Evolutionary conservation across 768 basidiomycete species (phyloP).

Genomic region (Collybia sordida): DNA sequence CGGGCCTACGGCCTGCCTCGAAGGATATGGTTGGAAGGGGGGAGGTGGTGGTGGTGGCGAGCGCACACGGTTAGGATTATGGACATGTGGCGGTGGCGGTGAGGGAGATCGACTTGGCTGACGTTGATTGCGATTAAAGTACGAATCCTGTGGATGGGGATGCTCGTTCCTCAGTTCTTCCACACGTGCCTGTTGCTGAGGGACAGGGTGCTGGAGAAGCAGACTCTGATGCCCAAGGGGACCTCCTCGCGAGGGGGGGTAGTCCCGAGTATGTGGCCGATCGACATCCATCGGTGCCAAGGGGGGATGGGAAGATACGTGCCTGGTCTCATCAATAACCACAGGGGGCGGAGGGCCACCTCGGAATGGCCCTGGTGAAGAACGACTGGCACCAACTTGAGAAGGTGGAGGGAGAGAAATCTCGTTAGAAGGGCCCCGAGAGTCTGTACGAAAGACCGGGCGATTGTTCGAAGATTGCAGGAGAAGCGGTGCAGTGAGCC

Average conservation of each 20-base stretch:
- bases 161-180: slow-evolving; percentile 53
- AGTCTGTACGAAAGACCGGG: slow-evolving; percentile 64
- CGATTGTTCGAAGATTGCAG: slow-evolving; percentile 52
- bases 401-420: slow-evolving; percentile 64
- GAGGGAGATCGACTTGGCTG: slow-evolving; percentile 61
- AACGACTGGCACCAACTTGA: slow-evolving; percentile 42
- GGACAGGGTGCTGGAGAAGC: slow-evolving; percentile 67
- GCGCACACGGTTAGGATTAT: slow-evolving; percentile 43
- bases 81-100: slow-evolving; percentile 39
- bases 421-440: slow-evolving; percentile 58
- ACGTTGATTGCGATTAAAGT: slow-evolving; percentile 52
- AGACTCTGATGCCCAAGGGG: slow-evolving; percentile 55
- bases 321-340: slow-evolving; percentile 73
- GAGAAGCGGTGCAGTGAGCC: slow-evolving; percentile 64
- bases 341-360: slow-evolving; percentile 85
- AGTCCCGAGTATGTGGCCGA: slow-evolving; percentile 57
- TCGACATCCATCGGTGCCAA: slow-evolving; percentile 83
- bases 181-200: slow-evolving; percentile 53
- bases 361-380: slow-evolving; percentile 73
- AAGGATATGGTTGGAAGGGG: slow-evolving; percentile 47
- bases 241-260: slow-evolving; percentile 46
- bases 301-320: slow-evolving; percentile 62
- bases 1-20: slow-evolving; percentile 51
- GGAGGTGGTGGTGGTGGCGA: slow-evolving; percentile 55
- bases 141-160: slow-evolving; percentile 54